A percentile compares a stretch with the other conserved stretches of the same genome.
These are phyloP conservation scores for Penicillium angulare DNA, from an alignment of 495 filamentous ascomycete genomes.

Conservation along the genomic window DNA sequence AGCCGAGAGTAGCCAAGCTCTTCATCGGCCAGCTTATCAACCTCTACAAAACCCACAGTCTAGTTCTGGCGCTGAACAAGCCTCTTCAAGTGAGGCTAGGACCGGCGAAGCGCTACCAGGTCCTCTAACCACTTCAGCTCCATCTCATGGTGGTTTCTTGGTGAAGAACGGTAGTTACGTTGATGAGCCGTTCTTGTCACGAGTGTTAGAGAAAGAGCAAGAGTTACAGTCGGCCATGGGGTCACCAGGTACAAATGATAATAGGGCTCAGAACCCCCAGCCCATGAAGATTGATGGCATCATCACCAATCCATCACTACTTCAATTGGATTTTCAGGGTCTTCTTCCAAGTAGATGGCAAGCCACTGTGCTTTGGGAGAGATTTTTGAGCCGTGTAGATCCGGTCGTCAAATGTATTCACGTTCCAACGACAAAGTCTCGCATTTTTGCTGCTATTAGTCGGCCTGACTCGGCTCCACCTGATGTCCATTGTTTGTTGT, in stretches of 20 bases:
- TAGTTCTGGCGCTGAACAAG: neutral
- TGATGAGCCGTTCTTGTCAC: constrained; percentile 30
- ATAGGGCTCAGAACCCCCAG: constrained; percentile 5
- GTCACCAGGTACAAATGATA: constrained; percentile 13
- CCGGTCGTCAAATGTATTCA: constrained; percentile 45
- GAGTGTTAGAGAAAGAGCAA: constrained; percentile 26
- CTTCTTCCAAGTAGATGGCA: constrained; percentile 25
- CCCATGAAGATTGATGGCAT: constrained; percentile 19
- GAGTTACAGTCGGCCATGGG: constrained; percentile 25
- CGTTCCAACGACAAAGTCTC: constrained; percentile 34
- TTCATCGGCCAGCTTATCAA: no score
- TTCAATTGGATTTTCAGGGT: constrained; percentile 14
- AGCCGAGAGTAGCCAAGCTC: no score
- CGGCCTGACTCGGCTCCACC: constrained; percentile 28
- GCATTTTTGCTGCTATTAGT: constrained; percentile 38
- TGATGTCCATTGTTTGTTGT: constrained; percentile 39
- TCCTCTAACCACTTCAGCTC: neutral
- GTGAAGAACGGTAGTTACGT: constrained; percentile 27
- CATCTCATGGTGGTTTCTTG: constrained; percentile 18
- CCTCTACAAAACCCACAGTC: no score
- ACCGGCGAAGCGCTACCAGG: neutral
- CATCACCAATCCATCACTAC: constrained; percentile 16
- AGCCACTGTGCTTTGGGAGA: constrained; percentile 32
- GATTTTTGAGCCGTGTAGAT: constrained; percentile 33
- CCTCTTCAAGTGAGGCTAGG: neutral